A percentile compares a stretch with the other conserved stretches of the same genome.
Conservation (phyloP, 2,329 filamentous ascomycete genomes). For the Aaosphaeria pasadenensis region DNA sequence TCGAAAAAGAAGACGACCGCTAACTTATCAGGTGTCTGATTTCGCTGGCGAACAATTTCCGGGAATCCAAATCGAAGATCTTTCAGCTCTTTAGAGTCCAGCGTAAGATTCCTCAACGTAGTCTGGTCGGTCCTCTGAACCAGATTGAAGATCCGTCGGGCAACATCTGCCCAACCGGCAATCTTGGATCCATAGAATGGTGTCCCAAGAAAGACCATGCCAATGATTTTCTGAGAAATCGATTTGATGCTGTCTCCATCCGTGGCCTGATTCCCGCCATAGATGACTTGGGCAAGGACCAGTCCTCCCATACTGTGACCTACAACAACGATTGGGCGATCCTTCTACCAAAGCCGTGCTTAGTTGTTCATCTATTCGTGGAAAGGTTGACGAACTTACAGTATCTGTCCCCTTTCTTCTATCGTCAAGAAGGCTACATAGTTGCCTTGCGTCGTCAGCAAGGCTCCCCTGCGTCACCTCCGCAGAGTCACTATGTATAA, state of each 20-base stretch:
- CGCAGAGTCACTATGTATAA: too few species aligned
- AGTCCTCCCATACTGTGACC: too few species aligned
- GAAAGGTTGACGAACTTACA: too few species aligned
- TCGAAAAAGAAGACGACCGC: conserved; percentile 8
- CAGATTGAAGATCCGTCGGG: conserved; percentile 3
- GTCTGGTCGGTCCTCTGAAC: conserved; percentile 4
- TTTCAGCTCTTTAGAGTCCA: conserved; percentile 6
- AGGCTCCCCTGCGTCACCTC: too few species aligned
- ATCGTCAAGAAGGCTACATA: too few species aligned
- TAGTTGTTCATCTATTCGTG: too few species aligned
- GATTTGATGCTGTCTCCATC: background rate
- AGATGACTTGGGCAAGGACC: too few species aligned
- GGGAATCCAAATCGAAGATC: conserved; percentile 6
- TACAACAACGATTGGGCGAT: too few species aligned
- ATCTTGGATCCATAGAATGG: conserved; percentile 4
- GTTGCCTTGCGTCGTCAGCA: too few species aligned
- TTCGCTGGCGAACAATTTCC: conserved; percentile 5
- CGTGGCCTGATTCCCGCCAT: too few species aligned
- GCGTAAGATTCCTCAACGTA: conserved; percentile 5
- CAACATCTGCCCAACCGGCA: conserved; percentile 4
- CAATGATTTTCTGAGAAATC: conserved; percentile 2
- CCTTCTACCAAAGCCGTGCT: too few species aligned
- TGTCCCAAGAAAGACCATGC: conserved; percentile 6
- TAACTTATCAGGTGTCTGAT: conserved; percentile 5
- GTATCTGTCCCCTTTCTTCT: too few species aligned